Evolutionary conservation across 257 asterid genomes (phyloP).

Genomic region (Fraxinus quadrangulata): DNA sequence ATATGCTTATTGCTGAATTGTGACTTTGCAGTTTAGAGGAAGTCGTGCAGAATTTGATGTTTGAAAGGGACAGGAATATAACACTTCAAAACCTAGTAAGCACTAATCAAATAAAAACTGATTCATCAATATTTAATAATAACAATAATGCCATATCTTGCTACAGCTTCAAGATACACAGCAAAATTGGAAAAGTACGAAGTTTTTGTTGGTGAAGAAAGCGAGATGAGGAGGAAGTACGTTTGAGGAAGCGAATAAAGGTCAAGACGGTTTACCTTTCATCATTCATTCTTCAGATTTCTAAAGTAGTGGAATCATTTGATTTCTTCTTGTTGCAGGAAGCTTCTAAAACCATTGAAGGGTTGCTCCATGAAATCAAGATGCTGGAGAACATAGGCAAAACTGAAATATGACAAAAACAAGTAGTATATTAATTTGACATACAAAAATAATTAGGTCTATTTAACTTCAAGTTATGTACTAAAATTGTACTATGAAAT

Average conservation of each 20-base stretch:
- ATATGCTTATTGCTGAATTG: neutral
- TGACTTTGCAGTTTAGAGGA: constrained; percentile 38
- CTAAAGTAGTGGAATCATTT: neutral
- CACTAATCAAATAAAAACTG: neutral
- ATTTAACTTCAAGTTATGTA: too few relatives aligned
- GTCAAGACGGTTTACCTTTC: constrained; percentile 18
- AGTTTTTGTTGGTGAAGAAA: constrained; percentile 36
- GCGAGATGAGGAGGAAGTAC: constrained; percentile 49
- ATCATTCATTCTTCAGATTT: neutral
- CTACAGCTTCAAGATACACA: constrained; percentile 41
- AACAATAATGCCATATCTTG: neutral
- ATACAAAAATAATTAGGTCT: too few relatives aligned
- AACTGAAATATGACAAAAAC: constrained; percentile 1
- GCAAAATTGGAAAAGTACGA: constrained; percentile 38
- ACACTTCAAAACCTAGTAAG: constrained; percentile 43
- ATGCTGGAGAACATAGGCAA: constrained; percentile 29
- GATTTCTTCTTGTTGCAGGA: constrained; percentile 34
- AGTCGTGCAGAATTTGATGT: constrained; percentile 29
- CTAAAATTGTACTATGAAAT: too few relatives aligned
- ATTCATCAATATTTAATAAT: too few relatives aligned
- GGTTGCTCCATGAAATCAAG: constrained; percentile 45
- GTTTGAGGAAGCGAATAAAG: constrained; percentile 43
- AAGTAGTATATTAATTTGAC: too few relatives aligned
- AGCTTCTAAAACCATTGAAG: constrained; percentile 51
- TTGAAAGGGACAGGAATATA: constrained; percentile 36